Evolutionary conservation across 345 rosid species (phyloP), one percentile per base, ranked within the genome.

Genomic region (Sisymbrium altissimum): DNA sequence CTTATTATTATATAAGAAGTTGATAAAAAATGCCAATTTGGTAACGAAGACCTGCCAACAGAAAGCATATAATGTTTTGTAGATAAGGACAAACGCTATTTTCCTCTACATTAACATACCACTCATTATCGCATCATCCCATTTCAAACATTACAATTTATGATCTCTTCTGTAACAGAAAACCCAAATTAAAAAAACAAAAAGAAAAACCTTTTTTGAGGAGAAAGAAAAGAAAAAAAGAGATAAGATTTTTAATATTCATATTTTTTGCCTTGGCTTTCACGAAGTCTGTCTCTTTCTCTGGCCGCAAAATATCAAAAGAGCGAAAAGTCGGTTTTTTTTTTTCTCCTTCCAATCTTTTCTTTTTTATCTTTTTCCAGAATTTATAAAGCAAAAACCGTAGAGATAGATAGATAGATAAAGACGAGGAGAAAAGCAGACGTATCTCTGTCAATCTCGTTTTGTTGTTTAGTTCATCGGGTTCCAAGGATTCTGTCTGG

Each of bases 11-110:
- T 54, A 33, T 15, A 71, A 32, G 50, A 39, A 71, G 53, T 18
- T 29, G 54, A 64, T 45, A n/a, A 53, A 38, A 44, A 12, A 15
- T 38, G 64, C 29, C 66, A 74, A 73, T 56, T 56, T 56, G 68
- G 68, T 59, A 66, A 67, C 19, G 62, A 38, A 66, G 78, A 74
- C 78, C 17, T 3, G 44, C 53, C 67, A 74, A 74, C 72, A 66
- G 41, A 73, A 36, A 30, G 43, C 67, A 49, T 66, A 39, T 49
- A 48, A 66, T 58, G 67, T 66, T 57, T n/a, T 46, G 40, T 29
- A 67, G 78, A 74, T 59, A 74, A 74, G 67, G 68, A 59, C 73
- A 58, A 74, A 49, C 46, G 23, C 67, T 74, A 66, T 45, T 56
- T 54, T 64, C 55, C 39, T 54, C 14, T 18, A 40, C 69, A 50